A percentile compares a stretch with the other conserved stretches of the same genome.
Evolutionary conservation across 2,329 filamentous ascomycete genomes (phyloP).

Genomic region (Paecilomyces niveus): DNA sequence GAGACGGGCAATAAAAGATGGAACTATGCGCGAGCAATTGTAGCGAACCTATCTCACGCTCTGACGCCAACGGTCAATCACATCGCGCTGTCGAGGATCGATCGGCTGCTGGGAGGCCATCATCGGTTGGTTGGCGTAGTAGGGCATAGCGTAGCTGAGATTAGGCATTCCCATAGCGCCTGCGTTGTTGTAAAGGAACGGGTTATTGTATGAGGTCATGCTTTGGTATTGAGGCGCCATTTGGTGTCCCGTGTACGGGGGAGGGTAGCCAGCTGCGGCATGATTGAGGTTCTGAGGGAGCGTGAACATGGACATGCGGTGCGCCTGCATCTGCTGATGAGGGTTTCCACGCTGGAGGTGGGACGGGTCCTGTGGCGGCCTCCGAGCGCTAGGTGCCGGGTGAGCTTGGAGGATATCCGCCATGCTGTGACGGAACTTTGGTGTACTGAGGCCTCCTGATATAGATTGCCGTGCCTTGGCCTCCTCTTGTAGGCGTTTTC

Average conservation of each 20-base stretch:
- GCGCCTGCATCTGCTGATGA: constrained; percentile 10
- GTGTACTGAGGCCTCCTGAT: constrained; percentile 10
- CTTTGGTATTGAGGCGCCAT: constrained; percentile 6
- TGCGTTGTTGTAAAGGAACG: constrained; percentile 4
- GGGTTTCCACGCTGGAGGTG: constrained; percentile 10
- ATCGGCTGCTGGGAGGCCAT: constrained; percentile 28
- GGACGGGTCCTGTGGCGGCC: constrained; percentile 16
- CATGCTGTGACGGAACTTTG: constrained; percentile 38
- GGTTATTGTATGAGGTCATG: constrained; percentile 4
- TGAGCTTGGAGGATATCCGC: constrained; percentile 47
- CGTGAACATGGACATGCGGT: constrained; percentile 25
- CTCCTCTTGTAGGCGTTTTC: constrained; percentile 39
- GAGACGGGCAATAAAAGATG: too few relatives aligned
- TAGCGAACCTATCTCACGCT: constrained; percentile 14
- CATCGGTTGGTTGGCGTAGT: constrained; percentile 17
- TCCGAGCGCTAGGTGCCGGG: constrained; percentile 32
- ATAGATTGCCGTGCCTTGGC: constrained; percentile 14
- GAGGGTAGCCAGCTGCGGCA: constrained; percentile 6
- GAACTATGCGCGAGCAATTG: too few relatives aligned
- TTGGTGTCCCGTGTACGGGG: constrained; percentile 15
- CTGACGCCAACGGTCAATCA: constrained; percentile 56
- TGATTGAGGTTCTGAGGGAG: constrained; percentile 16
- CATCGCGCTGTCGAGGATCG: constrained; percentile 46
- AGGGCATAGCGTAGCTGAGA: constrained; percentile 19
- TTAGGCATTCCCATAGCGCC: constrained; percentile 16